Evolutionary conservation across 2,329 filamentous ascomycete genomes (phyloP), one percentile per base, ranked within the genome.

Genomic region (Cadophora malorum): DNA sequence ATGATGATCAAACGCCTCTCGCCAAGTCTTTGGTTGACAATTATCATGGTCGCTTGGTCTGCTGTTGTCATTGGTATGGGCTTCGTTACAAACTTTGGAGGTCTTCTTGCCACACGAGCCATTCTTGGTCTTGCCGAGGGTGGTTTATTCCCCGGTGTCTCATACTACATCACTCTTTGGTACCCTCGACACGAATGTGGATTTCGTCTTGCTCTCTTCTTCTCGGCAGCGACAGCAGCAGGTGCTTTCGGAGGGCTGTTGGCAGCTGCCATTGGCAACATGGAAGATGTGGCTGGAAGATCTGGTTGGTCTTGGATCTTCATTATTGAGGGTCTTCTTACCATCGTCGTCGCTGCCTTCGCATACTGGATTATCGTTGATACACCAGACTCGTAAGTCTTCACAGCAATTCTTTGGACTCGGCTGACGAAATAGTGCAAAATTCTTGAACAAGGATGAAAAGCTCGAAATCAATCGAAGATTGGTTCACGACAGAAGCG

Each of bases 281-380:
- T 89, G 84, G 74, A 81, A 66, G 84, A 84, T 16, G 75, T 88
- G 1, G 88, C 82, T 28, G 87, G 86, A 0, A 83, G 83, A 45
- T 76, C 81, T 1, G 91, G 90, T 0, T 95, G 92, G 92, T 83
- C 86, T 1, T 94, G 91, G 91, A 93, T 95, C 63, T 95, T 95
- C 77, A 91, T 94, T 67, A 80, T 93, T 3, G 89, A 91, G 76
- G 85, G 86, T 33, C 67, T 85, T 23, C 73, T 82, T 23, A 86
- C 84, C 5, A 76, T 86, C 5, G 1, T 82, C 38, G 79, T 85
- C 74, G 80, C 84, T 75, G 47, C 82, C 81, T 28, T 69, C 61
- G 68, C 70, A 49, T 83, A 82, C 73, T 86, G 82, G 76, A 79
- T 81, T 58, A 86, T 90, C 74, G 80, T 86, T 69, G 88, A 91